Percentiles rank a stretch among this genome's conserved stretches.
Evolutionary conservation across 164 flowering plant species (phyloP).

Genomic region (Vitis rotundifolia): DNA sequence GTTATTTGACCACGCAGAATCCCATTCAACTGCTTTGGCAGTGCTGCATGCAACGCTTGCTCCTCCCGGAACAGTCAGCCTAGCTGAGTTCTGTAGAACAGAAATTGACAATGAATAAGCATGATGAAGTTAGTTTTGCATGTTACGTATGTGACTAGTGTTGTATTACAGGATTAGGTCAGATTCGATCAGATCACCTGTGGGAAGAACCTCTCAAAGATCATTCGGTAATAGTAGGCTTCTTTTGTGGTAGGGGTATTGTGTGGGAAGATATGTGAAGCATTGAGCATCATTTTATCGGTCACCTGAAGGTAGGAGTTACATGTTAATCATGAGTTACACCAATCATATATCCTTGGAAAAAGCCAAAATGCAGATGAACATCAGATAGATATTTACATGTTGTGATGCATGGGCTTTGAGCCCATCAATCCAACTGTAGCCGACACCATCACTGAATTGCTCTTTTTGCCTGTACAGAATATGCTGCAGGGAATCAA

Average conservation of each 20-base stretch:
- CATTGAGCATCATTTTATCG: slow-evolving; percentile 85
- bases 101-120: neutral
- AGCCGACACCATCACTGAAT: slow-evolving; percentile 97
- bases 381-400: slow-evolving; percentile 30
- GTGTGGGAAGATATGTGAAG: slow-evolving; percentile 68
- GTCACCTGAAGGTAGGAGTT: slow-evolving; percentile 51
- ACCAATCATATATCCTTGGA: no score
- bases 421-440: slow-evolving; percentile 96
- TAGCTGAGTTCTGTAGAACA: slow-evolving; percentile 75
- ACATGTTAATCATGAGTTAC: neutral
- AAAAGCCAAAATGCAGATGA: neutral
- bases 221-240: slow-evolving; percentile 89
- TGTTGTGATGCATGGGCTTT: slow-evolving; percentile 82
- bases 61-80: slow-evolving; percentile 84
- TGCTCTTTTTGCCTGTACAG: slow-evolving; percentile 95
- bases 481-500: slow-evolving; percentile 68
- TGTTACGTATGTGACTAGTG: neutral
- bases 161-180: neutral
- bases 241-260: slow-evolving; percentile 88
- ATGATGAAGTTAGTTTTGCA: neutral
- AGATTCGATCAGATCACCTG: slow-evolving; percentile 47
- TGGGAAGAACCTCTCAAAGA: slow-evolving; percentile 91
- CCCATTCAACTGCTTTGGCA: slow-evolving; percentile 92
- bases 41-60: slow-evolving; percentile 96
- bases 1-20: slow-evolving; percentile 76